Conservation (phyloP, 352 stramenopile genomes). For the Globisporangium camurandrum region DNA sequence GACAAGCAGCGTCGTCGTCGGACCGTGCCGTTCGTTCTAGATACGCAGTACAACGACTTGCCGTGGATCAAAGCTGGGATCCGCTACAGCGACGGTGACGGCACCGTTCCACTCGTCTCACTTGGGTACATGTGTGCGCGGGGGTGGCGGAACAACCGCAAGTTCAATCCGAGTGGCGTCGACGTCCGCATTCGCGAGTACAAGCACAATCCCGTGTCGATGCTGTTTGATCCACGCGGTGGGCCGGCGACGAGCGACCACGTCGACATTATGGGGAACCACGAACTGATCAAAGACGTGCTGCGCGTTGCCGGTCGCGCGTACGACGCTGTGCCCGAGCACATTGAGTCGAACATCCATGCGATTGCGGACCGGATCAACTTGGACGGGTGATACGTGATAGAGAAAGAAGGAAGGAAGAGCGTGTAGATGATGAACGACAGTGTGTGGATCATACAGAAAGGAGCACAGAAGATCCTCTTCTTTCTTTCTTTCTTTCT, state of each 20-base stretch:
- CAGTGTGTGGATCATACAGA: too few species aligned
- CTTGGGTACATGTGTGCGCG: conserved; percentile 93
- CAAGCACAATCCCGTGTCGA: conserved; percentile 64
- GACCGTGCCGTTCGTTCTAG: conserved; percentile 57
- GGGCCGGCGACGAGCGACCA: conserved; percentile 84
- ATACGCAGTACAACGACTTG: conserved; percentile 49
- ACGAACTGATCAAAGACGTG: conserved; percentile 81
- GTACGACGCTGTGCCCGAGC: conserved; percentile 68
- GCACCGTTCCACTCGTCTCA: conserved; percentile 88
- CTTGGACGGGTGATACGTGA: conserved; percentile 13
- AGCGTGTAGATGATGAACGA: too few species aligned
- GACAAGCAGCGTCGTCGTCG: too few species aligned
- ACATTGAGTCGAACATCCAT: conserved; percentile 60
- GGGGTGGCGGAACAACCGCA: conserved; percentile 69
- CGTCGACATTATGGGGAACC: conserved; percentile 95
- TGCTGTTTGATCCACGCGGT: conserved; percentile 63
- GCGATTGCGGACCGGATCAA: conserved; percentile 54
- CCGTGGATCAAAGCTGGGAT: conserved; percentile 79
- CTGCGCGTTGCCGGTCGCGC: conserved; percentile 45
- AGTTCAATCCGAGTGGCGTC: conserved; percentile 86
- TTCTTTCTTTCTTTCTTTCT: too few species aligned
- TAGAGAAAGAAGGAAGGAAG: too few species aligned
- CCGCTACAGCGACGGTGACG: conserved; percentile 88
- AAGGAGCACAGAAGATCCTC: too few species aligned
- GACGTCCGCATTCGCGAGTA: conserved; percentile 82